Evolutionary conservation across 176 grass and related monocot species (phyloP), one percentile per base, ranked within the genome.

Genomic region (Alopecurus myosuroides): DNA sequence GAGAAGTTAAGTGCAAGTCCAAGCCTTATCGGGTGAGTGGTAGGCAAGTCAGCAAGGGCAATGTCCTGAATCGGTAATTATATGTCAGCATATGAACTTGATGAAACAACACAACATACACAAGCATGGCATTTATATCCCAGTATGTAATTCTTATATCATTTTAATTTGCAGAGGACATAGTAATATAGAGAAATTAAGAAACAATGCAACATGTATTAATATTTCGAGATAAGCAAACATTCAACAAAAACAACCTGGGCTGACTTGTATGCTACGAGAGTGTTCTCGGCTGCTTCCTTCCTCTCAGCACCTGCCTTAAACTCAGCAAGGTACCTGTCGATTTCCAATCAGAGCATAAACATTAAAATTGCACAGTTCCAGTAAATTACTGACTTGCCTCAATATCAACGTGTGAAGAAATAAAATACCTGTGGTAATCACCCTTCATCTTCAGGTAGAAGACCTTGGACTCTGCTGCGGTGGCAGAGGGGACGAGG

Each of bases 361-460:
- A 76, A 11, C 28, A 68, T 70, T 42, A 51, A 26, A 20, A 50
- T 13, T 39, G 13, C n/a, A 75, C n/a, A 51, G 31, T 8, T 45
- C 1, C 0, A 40, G 6, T 2, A 19, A 68, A 19, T 13, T 34
- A 36, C 14, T 10, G 26, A 31, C 6, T 57, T 0, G 18, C 2
- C 3, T 68, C n/a, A 36, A 26, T 82, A 15, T 33, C 4, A 6
- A 48, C 17, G 48, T 7, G 11, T 31, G 0, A 46, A 7, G n/a
- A 58, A 57, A 35, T 70, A 84, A 62, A 62, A 76, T 76, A 84
- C 89, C 89, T 91, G 77, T 91, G 89, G 81, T 91, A 91, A 12
- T 91, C 89, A 50, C 89, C 89, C 77, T 91, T 91, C 89, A 91
- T 91, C 57, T 91, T 91, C 50, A 87, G 89, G 63, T 91, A 91